These are phyloP conservation scores for Saccharomycopsis hybrid DNA, from an alignment of 1,139 yeast genomes.

Conservation along the genomic window DNA sequence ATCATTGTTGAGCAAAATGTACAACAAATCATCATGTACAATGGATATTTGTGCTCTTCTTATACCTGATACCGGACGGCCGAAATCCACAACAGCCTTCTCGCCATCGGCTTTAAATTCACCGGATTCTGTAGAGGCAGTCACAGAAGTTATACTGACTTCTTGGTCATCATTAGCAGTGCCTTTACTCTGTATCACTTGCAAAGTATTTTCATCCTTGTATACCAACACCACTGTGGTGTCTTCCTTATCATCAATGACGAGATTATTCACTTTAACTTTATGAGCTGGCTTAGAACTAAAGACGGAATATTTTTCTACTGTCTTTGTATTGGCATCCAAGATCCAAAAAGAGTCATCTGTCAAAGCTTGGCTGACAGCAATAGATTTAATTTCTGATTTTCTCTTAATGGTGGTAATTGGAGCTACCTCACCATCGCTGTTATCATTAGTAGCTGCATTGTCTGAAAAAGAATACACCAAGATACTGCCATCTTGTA, in stretches of 20 bases:
- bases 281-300: too few relatives aligned
- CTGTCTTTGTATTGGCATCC: too few relatives aligned
- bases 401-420: background rate
- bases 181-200: background rate
- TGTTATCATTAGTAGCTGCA: background rate
- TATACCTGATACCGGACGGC: background rate
- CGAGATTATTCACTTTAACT: background rate
- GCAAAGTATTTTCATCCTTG: background rate
- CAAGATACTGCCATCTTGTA: background rate
- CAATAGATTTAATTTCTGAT: background rate
- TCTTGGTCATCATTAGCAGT: background rate
- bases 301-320: background rate
- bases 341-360: too few relatives aligned
- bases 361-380: background rate
- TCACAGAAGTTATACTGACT: background rate
- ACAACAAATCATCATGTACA: slow-evolving; percentile 7
- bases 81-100: background rate
- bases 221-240: background rate
- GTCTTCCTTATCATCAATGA: background rate
- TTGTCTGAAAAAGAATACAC: background rate
- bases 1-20: slow-evolving; percentile 1
- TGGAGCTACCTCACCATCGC: background rate
- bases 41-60: background rate
- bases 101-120: too few relatives aligned
- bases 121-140: background rate